phyloP scores from a whole-genome alignment of 164 flowering plant species.

The Saururus chinensis region DNA sequence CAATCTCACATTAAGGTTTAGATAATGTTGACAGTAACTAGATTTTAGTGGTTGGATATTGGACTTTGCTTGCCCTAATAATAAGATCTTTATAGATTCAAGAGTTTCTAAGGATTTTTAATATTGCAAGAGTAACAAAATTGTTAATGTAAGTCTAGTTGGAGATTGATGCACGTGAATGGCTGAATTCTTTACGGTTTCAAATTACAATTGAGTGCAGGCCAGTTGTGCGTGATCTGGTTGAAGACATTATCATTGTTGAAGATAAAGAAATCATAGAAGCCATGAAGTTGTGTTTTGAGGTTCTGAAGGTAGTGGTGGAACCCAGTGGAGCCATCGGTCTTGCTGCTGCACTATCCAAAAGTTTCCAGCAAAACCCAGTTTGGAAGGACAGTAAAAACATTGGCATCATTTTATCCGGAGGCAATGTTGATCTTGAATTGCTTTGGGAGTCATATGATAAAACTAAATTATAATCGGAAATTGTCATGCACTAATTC shows the following conservation, averaged over 20 bases:
- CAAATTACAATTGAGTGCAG: slow-evolving; percentile 20
- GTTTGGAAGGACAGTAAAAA: slow-evolving; percentile 48
- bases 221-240: slow-evolving; percentile 83
- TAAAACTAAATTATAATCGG: background rate
- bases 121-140: too few relatives aligned
- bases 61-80: too few relatives aligned
- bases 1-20: too few relatives aligned
- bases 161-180: background rate
- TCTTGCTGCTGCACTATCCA: slow-evolving; percentile 76
- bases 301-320: slow-evolving; percentile 72
- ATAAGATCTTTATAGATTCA: too few relatives aligned
- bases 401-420: slow-evolving; percentile 68
- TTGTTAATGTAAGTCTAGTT: too few relatives aligned
- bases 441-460: slow-evolving; percentile 54
- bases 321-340: slow-evolving; percentile 97
- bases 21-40: too few relatives aligned
- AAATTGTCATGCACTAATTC: background rate
- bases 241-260: slow-evolving; percentile 66
- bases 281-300: slow-evolving; percentile 79
- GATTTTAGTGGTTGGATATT: too few relatives aligned
- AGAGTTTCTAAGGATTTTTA: too few relatives aligned
- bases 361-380: slow-evolving; percentile 41
- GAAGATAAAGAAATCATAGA: slow-evolving; percentile 65
- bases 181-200: background rate
- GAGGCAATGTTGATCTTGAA: slow-evolving; percentile 80